Evolutionary conservation across 1,284 basidiomycete genomes (phyloP).

Genomic region (Stereum hirsutum): DNA sequence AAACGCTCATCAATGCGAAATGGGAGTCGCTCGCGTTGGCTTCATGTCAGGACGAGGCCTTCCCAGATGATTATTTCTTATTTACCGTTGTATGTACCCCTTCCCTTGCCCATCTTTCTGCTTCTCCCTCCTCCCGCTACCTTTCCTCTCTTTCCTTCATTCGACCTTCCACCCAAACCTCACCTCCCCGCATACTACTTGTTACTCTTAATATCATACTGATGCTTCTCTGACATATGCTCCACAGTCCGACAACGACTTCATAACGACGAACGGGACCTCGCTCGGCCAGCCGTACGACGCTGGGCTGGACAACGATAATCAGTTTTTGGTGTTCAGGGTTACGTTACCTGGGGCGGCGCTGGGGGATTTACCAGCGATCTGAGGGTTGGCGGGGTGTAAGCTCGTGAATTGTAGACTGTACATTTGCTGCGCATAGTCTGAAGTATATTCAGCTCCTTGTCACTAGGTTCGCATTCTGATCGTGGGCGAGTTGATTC

Average conservation of each 20-base stretch:
- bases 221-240: neutral
- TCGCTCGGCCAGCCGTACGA: constrained; percentile 43
- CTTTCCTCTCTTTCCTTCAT: neutral
- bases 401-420: too few species aligned
- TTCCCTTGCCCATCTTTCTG: neutral
- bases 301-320: constrained; percentile 48
- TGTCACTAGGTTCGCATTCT: too few species aligned
- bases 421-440: too few species aligned
- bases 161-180: neutral
- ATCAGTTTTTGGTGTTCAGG: constrained; percentile 59
- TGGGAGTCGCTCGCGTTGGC: constrained; percentile 63
- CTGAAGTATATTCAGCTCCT: too few species aligned
- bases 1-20: constrained; percentile 53
- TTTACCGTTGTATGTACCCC: constrained; percentile 39
- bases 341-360: constrained; percentile 41
- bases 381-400: too few species aligned
- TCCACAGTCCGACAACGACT: constrained; percentile 53
- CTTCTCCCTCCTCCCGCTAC: neutral
- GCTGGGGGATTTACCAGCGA: neutral
- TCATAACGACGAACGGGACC: constrained; percentile 49
- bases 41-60: constrained; percentile 36
- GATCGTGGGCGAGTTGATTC: too few species aligned
- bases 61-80: constrained; percentile 60
- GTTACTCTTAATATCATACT: neutral
- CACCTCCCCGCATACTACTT: neutral